Conservation (phyloP, 2,329 filamentous ascomycete genomes). For the Trichophyton schoenleinii region DNA sequence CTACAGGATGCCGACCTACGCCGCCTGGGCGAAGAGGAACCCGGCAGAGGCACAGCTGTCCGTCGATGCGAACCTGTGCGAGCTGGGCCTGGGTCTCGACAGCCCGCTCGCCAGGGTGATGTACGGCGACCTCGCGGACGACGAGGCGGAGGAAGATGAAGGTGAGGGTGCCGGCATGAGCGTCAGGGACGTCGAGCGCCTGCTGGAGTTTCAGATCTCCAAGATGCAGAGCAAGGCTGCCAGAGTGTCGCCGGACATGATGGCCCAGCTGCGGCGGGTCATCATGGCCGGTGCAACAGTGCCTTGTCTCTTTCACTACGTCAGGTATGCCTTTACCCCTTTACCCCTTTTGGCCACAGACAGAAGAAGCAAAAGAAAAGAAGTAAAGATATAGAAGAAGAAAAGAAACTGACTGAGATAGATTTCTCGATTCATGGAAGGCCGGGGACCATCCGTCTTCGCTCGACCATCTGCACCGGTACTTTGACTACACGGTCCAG, state of each 20-base stretch:
- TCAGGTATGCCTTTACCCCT: slow-evolving; percentile 40
- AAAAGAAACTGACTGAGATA: slow-evolving; percentile 22
- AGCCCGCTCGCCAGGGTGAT: slow-evolving; percentile 39
- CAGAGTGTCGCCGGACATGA: slow-evolving; percentile 63
- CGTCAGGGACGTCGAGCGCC: slow-evolving; percentile 53
- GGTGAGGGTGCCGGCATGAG: slow-evolving; percentile 22
- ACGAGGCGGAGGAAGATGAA: slow-evolving; percentile 22
- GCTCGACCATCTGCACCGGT: slow-evolving; percentile 82
- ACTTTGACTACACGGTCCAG: slow-evolving; percentile 94
- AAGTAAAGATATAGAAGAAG: background rate
- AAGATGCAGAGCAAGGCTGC: slow-evolving; percentile 78
- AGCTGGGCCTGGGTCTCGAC: slow-evolving; percentile 43
- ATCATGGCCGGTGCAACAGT: slow-evolving; percentile 54
- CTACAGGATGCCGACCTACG: slow-evolving; percentile 65
- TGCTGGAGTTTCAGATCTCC: slow-evolving; percentile 79
- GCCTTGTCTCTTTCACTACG: slow-evolving; percentile 63
- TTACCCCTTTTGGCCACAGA: too few relatives aligned
- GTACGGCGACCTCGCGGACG: slow-evolving; percentile 37
- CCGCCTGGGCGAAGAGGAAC: slow-evolving; percentile 45
- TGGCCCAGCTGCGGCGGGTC: slow-evolving; percentile 55
- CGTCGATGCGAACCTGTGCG: slow-evolving; percentile 51
- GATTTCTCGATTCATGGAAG: slow-evolving; percentile 84
- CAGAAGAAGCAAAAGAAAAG: background rate
- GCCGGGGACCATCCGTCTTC: slow-evolving; percentile 80
- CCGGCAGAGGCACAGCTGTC: slow-evolving; percentile 35